Base-by-base conservation (phyloP, 495 filamentous ascomycete genomes). In the Xylaria castorea region DNA sequence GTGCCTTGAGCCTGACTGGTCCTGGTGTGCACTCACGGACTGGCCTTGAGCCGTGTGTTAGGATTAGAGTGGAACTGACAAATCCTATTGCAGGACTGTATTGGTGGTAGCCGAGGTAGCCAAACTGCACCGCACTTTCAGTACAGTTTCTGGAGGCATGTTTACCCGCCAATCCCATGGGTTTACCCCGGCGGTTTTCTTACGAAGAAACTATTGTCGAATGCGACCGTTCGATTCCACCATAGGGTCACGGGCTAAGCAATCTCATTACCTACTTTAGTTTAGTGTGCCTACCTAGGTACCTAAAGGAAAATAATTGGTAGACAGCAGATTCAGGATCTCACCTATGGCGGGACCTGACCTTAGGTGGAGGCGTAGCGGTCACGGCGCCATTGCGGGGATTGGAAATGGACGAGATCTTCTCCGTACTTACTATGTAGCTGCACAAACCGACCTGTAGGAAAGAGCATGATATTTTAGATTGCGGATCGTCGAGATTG, bases 11-110 rank as follows among this genome's bases (percentile, higher is more conserved):
- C 27, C 20, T 69, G 53, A 44, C 38, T 62, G 38, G 65, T 68
- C 42, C n/a, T 53, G 34, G 27, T 25, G 25, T 36, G 14, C 8
- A 22, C 20, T 5, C 8, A 16, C 8, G 20, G 34, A 69, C 66
- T 42, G 66, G n/a, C 51, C 42, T 50, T 30, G 67, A 62, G 9
- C 48, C 42, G 66, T 60, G 51, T 70, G 36, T 61, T 70, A 9
- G 57, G 51, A 64, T 53, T 36, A 36, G 38, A 22, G 38, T 14
- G 36, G 50, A 57, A 65, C 18, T 71, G 69, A 71, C 69, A 63
- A 71, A 71, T 71, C 46, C 51, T 20, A 25, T 20, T 5, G 25
- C 34, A 48, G 36, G 53, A 51, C 44, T 25, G 25, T 11, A 55
- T 30, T 16, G 38, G 38, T n/a, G 16, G 2, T 25, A 42, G 22